phyloP scores from a whole-genome alignment of 352 stramenopile species.

The Aphanomyces stellatus region DNA sequence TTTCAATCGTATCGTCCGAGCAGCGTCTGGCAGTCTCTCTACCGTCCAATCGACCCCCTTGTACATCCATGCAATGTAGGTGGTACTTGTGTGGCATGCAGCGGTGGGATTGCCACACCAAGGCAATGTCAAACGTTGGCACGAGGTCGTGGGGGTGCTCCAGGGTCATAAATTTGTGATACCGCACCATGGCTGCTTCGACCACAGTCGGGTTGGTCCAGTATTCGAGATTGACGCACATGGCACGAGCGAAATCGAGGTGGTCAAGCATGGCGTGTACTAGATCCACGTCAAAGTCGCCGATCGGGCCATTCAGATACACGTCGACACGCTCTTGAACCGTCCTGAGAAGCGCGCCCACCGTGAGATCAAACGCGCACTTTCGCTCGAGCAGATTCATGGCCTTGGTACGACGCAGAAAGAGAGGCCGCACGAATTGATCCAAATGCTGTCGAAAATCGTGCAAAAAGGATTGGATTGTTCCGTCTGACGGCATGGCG shows the following conservation, averaged over 20 bases:
- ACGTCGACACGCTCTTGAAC: neutral
- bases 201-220: slow-evolving; percentile 16
- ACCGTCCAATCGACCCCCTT: neutral
- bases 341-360: neutral
- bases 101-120: neutral
- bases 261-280: slow-evolving; percentile 17
- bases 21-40: neutral
- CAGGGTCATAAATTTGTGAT: slow-evolving; percentile 15
- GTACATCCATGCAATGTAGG: too few relatives aligned
- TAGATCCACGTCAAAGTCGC: slow-evolving; percentile 1
- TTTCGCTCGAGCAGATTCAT: neutral
- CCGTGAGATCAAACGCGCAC: neutral
- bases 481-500: neutral
- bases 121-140: slow-evolving; percentile 15
- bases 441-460: too few relatives aligned
- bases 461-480: neutral
- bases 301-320: neutral
- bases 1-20: neutral
- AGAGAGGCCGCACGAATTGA: too few relatives aligned
- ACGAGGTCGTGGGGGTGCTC: neutral
- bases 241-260: slow-evolving; percentile 16
- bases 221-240: slow-evolving; percentile 10
- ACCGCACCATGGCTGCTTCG: neutral
- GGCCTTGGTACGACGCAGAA: too few relatives aligned
- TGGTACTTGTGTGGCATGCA: neutral